A percentile compares a stretch with the other conserved stretches of the same genome.
Evolutionary conservation across 2,329 filamentous ascomycete species (phyloP).

Genomic region (Exophiala dermatitidis): DNA sequence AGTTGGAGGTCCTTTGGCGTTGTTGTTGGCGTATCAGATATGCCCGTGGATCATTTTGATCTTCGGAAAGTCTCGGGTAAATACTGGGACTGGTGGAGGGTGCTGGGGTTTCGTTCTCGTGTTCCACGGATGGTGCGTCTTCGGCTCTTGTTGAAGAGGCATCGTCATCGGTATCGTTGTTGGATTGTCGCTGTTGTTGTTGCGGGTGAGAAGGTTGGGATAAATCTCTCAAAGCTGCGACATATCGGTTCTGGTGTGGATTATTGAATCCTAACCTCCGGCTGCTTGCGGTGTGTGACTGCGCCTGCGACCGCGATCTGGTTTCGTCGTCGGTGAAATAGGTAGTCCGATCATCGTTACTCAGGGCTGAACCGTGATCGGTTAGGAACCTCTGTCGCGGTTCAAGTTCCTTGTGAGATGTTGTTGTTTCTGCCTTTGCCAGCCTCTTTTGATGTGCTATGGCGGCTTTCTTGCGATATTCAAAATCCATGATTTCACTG

Average conservation of each 20-base stretch:
- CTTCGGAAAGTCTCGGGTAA: not conserved
- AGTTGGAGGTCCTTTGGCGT: too few species aligned
- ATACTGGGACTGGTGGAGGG: not conserved
- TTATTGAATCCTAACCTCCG: not conserved
- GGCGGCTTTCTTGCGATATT: constrained; percentile 34
- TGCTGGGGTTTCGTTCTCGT: not conserved
- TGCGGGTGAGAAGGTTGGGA: not conserved
- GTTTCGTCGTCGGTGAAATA: too few species aligned
- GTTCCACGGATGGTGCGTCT: not conserved
- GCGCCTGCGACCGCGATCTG: too few species aligned
- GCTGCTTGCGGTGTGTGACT: too few species aligned
- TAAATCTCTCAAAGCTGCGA: not conserved
- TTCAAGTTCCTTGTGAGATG: not conserved
- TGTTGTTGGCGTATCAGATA: too few species aligned
- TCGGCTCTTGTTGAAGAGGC: too few species aligned
- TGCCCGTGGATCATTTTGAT: too few species aligned
- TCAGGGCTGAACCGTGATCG: too few species aligned
- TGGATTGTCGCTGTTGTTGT: too few species aligned
- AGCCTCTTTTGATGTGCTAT: constrained; percentile 28
- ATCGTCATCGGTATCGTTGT: too few species aligned
- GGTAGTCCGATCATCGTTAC: too few species aligned
- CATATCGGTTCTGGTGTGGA: not conserved
- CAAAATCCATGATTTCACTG: constrained; percentile 35
- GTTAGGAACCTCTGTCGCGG: too few species aligned
- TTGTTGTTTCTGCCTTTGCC: not conserved